Conservation (phyloP, 2,329 filamentous ascomycete species). For the Cladobotryum protrusum region DNA sequence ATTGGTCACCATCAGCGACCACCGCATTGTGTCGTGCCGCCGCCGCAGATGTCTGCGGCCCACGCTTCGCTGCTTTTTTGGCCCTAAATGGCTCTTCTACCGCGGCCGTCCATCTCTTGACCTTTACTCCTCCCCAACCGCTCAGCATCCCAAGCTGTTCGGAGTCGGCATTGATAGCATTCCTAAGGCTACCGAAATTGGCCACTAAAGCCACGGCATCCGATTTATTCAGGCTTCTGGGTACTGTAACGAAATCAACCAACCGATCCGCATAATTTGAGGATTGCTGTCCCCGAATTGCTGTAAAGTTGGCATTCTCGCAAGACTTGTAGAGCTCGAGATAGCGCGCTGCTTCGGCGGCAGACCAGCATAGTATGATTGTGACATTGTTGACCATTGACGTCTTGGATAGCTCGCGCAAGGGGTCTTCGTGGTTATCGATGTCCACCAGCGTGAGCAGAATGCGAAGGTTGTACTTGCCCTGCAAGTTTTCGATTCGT, state of each 20-base stretch:
- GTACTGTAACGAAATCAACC: slow-evolving; percentile 87
- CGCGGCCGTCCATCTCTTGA: slow-evolving; percentile 74
- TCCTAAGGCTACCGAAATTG: slow-evolving; percentile 83
- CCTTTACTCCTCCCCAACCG: slow-evolving; percentile 95
- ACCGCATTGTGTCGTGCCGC: not conserved
- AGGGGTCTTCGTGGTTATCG: slow-evolving; percentile 80
- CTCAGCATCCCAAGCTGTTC: slow-evolving; percentile 81
- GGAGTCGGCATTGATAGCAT: slow-evolving; percentile 78
- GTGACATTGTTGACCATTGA: slow-evolving; percentile 90
- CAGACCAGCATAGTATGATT: slow-evolving; percentile 87
- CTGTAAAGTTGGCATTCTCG: slow-evolving; percentile 73
- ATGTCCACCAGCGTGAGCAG: slow-evolving; percentile 92
- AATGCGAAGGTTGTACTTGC: slow-evolving; percentile 80
- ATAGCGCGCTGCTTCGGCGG: slow-evolving; percentile 88
- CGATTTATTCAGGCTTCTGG: slow-evolving; percentile 86
- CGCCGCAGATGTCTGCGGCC: slow-evolving; percentile 17
- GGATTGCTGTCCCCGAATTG: slow-evolving; percentile 80
- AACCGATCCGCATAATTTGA: slow-evolving; percentile 79
- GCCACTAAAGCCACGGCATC: slow-evolving; percentile 87
- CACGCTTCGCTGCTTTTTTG: slow-evolving; percentile 57
- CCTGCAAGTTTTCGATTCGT: slow-evolving; percentile 76
- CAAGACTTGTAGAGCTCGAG: slow-evolving; percentile 92
- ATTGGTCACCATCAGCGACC: slow-evolving; percentile 12
- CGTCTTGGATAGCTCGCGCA: slow-evolving; percentile 89
- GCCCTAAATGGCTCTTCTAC: slow-evolving; percentile 81